Conservation (phyloP, 108 stramenopile species). For the Epipyxis sp. region DNA sequence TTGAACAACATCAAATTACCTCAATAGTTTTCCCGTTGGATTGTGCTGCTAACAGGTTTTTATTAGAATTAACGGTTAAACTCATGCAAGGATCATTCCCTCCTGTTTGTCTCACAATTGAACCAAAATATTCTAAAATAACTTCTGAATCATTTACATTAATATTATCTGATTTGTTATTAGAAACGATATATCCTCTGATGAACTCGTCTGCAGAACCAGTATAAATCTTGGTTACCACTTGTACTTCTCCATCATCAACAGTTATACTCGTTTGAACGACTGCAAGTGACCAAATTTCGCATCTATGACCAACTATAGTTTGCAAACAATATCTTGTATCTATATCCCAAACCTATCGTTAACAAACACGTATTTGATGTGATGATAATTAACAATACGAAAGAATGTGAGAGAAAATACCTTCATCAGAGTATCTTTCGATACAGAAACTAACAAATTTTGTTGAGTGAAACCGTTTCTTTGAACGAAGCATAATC, state of each 20-base stretch:
- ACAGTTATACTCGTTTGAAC: too few species aligned
- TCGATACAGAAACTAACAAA: constrained; percentile 68
- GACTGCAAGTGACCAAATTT: constrained; percentile 60
- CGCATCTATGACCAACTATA: constrained; percentile 79
- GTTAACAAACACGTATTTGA: too few species aligned
- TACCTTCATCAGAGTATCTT: constrained; percentile 95
- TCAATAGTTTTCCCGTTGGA: constrained; percentile 51
- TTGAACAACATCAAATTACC: too few species aligned
- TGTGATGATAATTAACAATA: too few species aligned
- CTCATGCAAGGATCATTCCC: not conserved
- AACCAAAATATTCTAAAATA: not conserved
- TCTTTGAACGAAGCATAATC: constrained; percentile 65
- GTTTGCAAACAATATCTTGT: constrained; percentile 94
- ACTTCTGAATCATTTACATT: not conserved
- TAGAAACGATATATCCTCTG: not conserved
- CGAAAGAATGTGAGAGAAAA: too few species aligned
- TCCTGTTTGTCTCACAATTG: not conserved
- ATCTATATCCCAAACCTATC: constrained; percentile 93
- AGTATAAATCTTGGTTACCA: too few species aligned
- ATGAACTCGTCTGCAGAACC: not conserved
- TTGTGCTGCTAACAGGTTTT: constrained; percentile 44
- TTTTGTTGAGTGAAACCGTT: not conserved
- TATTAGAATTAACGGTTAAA: not conserved
- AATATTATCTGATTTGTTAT: not conserved
- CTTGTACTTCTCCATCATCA: not conserved